Base-by-base conservation (phyloP, 2,329 filamentous ascomycete genomes). In the Colletotrichum coccodes region DNA sequence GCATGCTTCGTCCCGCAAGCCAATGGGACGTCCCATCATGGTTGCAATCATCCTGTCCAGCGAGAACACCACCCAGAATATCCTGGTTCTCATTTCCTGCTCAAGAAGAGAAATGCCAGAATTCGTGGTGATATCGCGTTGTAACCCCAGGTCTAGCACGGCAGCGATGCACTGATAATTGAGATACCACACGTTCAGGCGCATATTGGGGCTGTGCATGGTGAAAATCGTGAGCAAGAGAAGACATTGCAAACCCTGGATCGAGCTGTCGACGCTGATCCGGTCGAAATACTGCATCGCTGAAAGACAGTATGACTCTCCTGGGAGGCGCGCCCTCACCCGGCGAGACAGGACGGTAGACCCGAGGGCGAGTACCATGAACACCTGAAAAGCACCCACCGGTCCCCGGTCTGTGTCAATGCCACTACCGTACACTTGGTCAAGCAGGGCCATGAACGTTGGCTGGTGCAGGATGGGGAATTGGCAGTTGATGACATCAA, bases 21-120 rank as follows among this genome's bases (percentile, higher is more conserved):
- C 86, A 58, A 89, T 86, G 0, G 86, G 86, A 1, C 86, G 79
- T 0, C 86, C 86, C 84, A 89, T 86, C 76, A 86, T 87, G 0
- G 85, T 89, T 3, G 83, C 83, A 38, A 88, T 78, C 0, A 80
- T 82, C 16, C 86, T 79, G 64, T 89, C 86, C 4, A 89, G 77
- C 0, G 79, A 83, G 30, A 86, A 85, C 4, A 86, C 83, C 0
- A 85, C 83, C 86, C 86, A 89, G 56, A 89, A 88, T 5, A 87
- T 81, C 3, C 86, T 77, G 0, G 85, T 86, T n/a, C 86, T 77
- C 80, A 87, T 84, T 69, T 89, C 86, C 46, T 86, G 84, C 7
- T 86, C 82, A 0, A 87, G 69, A 0, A 85, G 70, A 0, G 85
- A 83, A 2, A 88, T 79, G 0, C 78, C 83, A 0, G 76, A 75